Base-by-base conservation (phyloP, 768 basidiomycete genomes). In the Trametes cinnabarina region DNA sequence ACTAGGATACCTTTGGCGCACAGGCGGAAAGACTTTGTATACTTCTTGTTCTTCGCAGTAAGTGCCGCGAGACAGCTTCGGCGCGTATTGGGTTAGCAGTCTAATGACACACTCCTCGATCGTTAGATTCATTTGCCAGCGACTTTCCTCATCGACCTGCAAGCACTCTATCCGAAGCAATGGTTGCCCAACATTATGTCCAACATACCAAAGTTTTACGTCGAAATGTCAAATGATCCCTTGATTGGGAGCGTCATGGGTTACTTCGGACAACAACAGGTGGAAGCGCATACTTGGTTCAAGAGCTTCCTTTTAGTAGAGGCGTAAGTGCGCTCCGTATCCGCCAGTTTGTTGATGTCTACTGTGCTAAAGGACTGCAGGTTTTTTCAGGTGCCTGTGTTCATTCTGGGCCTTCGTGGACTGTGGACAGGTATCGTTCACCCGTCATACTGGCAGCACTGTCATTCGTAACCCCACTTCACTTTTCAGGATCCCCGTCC, bases 341-440 rank as follows among this genome's bases (percentile, higher is more conserved):
- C 14, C 17, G 3, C 3, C 12, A 23, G 17, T 26, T 26, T 0
- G 11, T 0, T 43, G n/a, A 19, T 39, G 37, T 23, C 19, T 19
- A 14, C 37, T 39, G 5, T 26, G 6, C 32, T 40, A 10, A 23
- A 43, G 28, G 0, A 32, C 51, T 51, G 17, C 44, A 87, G 86
- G 15, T 60, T 82, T 47, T 87, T 89, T 69, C 92, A 93, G 67
- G 71, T 92, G 0, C 93, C 93, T 0, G 79, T 86, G 0, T 93
- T 93, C 67, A 63, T 92, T 42, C 57, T 93, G n/a, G 89, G 87
- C 12, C 77, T 82, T 43, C 73, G 73, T 14, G 84, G 80, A 0
- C 73, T 90, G 12, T 86, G 80, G 77, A 77, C 74, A 64, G 81
- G 88, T 81, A 62, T 32, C 69, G 28, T 22, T 25, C 17, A 19